phyloP scores from a whole-genome alignment of 768 basidiomycete genomes.

The Trametes maxima region DNA sequence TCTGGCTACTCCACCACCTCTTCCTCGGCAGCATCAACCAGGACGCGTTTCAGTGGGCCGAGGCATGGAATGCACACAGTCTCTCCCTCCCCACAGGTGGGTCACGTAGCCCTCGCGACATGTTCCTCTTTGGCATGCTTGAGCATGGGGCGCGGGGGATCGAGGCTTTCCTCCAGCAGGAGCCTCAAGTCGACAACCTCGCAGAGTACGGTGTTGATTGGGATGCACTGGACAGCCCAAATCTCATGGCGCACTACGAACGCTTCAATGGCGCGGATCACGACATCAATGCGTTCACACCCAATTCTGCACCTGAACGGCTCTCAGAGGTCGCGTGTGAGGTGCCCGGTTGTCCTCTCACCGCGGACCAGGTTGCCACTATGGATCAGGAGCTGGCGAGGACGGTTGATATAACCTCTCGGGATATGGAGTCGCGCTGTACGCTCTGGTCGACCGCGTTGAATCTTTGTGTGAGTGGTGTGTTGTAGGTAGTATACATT shows the following conservation, averaged over 20 bases:
- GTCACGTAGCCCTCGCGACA: slow-evolving; percentile 27
- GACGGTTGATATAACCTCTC: background rate
- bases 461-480: too few relatives aligned
- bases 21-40: slow-evolving; percentile 23
- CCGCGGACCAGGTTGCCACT: slow-evolving; percentile 5
- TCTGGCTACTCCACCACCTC: slow-evolving; percentile 32
- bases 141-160: slow-evolving; percentile 35
- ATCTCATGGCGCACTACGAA: slow-evolving; percentile 20
- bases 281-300: slow-evolving; percentile 2
- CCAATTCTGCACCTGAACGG: background rate
- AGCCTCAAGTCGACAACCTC: background rate
- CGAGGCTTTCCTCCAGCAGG: background rate
- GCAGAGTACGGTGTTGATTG: slow-evolving; percentile 28
- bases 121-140: slow-evolving; percentile 38
- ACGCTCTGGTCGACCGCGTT: too few relatives aligned
- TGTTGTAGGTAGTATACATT: too few relatives aligned
- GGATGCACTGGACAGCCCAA: slow-evolving; percentile 19
- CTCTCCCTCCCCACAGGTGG: slow-evolving; percentile 27
- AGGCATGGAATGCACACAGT: slow-evolving; percentile 40
- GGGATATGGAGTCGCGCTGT: too few relatives aligned
- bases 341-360: slow-evolving; percentile 21
- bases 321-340: slow-evolving; percentile 22
- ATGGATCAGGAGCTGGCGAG: background rate
- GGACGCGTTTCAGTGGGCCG: slow-evolving; percentile 31
- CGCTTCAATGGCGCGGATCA: slow-evolving; percentile 14